Evolutionary conservation across 352 stramenopile species (phyloP).

Genomic region (Globisporangium parvum): DNA sequence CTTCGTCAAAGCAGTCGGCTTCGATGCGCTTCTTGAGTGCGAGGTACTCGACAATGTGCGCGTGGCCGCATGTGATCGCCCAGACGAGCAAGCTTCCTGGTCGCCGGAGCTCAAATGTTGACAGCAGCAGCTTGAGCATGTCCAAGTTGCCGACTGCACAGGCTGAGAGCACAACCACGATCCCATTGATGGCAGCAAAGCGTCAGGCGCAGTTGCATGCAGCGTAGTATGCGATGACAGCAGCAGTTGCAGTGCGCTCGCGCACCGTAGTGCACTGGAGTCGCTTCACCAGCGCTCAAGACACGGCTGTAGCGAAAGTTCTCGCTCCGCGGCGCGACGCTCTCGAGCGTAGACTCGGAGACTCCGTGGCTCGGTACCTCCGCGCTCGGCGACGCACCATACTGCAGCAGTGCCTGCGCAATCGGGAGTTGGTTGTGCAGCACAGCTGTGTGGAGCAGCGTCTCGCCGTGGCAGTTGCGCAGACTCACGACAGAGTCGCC

Average conservation of each 20-base stretch:
- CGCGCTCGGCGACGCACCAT: slow-evolving; percentile 33
- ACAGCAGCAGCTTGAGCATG: slow-evolving; percentile 55
- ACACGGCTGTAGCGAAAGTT: slow-evolving; percentile 59
- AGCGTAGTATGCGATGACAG: background rate
- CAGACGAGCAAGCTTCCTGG: slow-evolving; percentile 54
- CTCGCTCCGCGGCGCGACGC: slow-evolving; percentile 34
- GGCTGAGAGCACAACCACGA: slow-evolving; percentile 12
- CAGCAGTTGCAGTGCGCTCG: background rate
- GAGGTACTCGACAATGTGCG: slow-evolving; percentile 37
- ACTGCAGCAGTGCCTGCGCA: slow-evolving; percentile 43
- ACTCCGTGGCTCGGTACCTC: slow-evolving; percentile 21
- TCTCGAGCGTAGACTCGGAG: slow-evolving; percentile 35
- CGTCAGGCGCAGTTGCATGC: background rate
- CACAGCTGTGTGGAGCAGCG: slow-evolving; percentile 58
- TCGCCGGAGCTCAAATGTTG: slow-evolving; percentile 18
- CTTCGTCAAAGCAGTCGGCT: slow-evolving; percentile 59
- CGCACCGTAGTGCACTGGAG: slow-evolving; percentile 55
- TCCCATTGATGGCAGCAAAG: too few relatives aligned
- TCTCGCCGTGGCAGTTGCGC: slow-evolving; percentile 54
- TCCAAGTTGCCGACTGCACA: slow-evolving; percentile 48
- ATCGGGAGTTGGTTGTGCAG: slow-evolving; percentile 44
- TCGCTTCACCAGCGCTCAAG: slow-evolving; percentile 46
- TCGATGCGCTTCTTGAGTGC: slow-evolving; percentile 38
- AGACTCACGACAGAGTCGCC: background rate
- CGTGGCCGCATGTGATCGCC: slow-evolving; percentile 46